These are phyloP conservation scores for Boechera retrofracta DNA, from an alignment of 345 rosid genomes.

Conservation along the genomic window DNA sequence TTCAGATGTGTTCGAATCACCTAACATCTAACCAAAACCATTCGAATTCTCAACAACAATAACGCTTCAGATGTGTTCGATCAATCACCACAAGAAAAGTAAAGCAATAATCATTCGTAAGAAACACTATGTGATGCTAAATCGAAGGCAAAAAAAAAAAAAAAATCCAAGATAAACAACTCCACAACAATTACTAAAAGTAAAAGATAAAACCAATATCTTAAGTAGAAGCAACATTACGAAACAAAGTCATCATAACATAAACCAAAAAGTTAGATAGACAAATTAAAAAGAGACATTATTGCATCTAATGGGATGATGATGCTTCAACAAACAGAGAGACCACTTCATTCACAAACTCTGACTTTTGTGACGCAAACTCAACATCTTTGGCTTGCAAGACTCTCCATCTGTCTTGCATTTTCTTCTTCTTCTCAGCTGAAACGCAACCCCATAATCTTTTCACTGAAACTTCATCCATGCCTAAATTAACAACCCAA, in stretches of 20 bases:
- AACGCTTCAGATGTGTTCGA: no score
- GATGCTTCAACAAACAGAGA: neutral
- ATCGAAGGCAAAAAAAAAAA: neutral
- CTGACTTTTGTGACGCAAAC: neutral
- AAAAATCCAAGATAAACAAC: neutral
- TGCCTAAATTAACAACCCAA: neutral
- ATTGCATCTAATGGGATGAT: neutral
- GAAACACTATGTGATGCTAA: neutral
- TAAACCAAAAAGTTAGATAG: neutral
- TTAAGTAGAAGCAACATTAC: neutral
- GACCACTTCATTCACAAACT: neutral
- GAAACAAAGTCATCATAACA: neutral
- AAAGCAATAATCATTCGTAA: neutral
- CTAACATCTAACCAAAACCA: neutral
- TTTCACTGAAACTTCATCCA: no score
- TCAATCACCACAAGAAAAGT: neutral
- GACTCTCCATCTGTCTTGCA: neutral
- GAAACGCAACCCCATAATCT: no score
- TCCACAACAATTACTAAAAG: no score
- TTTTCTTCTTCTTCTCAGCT: no score
- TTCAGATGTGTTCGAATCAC: no score
- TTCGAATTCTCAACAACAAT: neutral
- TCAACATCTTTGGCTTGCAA: neutral
- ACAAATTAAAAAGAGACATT: neutral
- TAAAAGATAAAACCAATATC: neutral